Percentiles rank a stretch among this genome's conserved stretches.
These are phyloP conservation scores for Aquilaria agallochum DNA, from an alignment of 441 rosid species.

Conservation along the genomic window DNA sequence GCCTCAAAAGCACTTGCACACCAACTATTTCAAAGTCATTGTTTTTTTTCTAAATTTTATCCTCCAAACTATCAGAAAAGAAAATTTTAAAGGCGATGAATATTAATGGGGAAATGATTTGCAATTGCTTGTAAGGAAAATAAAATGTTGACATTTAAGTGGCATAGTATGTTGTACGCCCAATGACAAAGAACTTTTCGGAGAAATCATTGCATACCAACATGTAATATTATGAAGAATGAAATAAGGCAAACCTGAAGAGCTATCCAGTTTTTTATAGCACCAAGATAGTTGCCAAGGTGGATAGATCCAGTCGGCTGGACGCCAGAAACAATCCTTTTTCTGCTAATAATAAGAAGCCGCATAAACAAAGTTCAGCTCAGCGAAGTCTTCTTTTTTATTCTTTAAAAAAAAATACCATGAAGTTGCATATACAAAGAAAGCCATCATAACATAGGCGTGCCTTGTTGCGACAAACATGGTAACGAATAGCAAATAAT, in stretches of 20 bases:
- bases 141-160: too few relatives aligned
- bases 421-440: neutral
- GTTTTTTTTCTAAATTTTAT: too few relatives aligned
- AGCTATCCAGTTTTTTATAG: slow-evolving; percentile 79
- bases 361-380: neutral
- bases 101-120: too few relatives aligned
- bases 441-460: neutral
- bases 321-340: slow-evolving; percentile 89
- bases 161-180: too few relatives aligned
- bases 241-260: slow-evolving; percentile 54
- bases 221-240: too few relatives aligned
- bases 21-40: too few relatives aligned
- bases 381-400: neutral
- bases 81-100: too few relatives aligned
- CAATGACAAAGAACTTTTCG: too few relatives aligned
- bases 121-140: too few relatives aligned
- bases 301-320: slow-evolving; percentile 92
- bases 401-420: neutral
- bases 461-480: neutral
- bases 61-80: too few relatives aligned
- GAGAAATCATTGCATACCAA: too few relatives aligned
- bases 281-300: slow-evolving; percentile 93
- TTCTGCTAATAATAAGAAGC: slow-evolving; percentile 30
- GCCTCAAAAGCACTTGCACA: too few relatives aligned
- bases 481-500: neutral